Evolutionary conservation across 169 alveolate genomes (phyloP).

Genomic region (Pseudocohnilembus persalinus): DNA sequence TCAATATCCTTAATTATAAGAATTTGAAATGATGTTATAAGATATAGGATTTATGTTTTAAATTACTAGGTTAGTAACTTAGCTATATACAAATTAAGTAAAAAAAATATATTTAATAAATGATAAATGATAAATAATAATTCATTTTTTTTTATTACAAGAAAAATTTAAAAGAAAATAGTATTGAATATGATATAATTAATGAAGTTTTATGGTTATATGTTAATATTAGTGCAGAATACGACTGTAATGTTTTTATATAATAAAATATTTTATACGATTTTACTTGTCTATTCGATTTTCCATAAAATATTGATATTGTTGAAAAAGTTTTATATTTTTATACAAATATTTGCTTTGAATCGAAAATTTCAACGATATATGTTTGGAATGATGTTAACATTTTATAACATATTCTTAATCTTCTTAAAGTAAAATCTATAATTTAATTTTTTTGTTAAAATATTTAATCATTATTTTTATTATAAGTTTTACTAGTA

Average conservation of each 20-base stretch:
- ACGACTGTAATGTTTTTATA: neutral
- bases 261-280: no score
- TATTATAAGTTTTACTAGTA: no score
- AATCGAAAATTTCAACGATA: neutral
- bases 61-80: neutral
- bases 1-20: neutral
- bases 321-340: neutral
- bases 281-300: neutral
- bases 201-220: neutral
- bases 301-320: neutral
- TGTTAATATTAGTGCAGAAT: neutral
- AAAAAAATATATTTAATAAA: no score
- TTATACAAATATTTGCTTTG: neutral
- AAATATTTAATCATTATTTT: no score
- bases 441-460: no score
- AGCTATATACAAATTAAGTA: neutral
- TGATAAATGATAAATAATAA: no score
- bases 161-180: no score
- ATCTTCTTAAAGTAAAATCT: no score
- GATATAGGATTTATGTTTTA: neutral
- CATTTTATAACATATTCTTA: no score
- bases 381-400: neutral
- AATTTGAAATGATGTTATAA: no score
- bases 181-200: no score
- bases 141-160: no score